Evolutionary conservation across 2,329 filamentous ascomycete species (phyloP).

Genomic region (Ascochyta viciae-villosae): DNA sequence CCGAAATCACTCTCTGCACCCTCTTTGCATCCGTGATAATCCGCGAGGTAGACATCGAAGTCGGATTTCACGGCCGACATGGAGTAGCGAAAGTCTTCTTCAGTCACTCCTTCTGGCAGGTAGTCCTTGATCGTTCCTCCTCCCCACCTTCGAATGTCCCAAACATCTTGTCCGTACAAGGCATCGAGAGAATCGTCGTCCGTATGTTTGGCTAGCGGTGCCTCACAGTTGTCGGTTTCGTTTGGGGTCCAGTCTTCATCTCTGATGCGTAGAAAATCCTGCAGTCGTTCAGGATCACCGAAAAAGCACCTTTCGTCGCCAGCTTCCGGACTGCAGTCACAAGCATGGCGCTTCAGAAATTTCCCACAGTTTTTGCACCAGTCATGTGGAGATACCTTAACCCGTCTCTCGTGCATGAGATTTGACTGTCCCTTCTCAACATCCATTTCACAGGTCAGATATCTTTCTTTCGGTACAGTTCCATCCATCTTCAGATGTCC

Average conservation of each 20-base stretch:
- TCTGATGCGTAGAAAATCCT: not conserved
- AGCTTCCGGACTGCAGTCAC: not conserved
- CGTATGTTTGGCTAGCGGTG: too few relatives aligned
- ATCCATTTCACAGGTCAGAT: not conserved
- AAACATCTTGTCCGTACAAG: not conserved
- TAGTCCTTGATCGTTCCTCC: not conserved
- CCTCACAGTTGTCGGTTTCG: too few relatives aligned
- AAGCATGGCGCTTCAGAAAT: not conserved
- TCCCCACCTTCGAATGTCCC: not conserved
- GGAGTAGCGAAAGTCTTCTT: not conserved
- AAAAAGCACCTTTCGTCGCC: not conserved
- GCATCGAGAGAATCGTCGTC: not conserved
- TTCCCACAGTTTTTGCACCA: not conserved
- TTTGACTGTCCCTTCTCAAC: not conserved
- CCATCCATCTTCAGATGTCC: not conserved
- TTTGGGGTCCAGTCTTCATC: too few relatives aligned
- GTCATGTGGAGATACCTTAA: not conserved
- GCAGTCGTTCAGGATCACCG: not conserved
- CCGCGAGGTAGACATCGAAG: too few relatives aligned
- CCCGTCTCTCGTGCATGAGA: not conserved
- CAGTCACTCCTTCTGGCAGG: not conserved
- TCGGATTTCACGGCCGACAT: not conserved
- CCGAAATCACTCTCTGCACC: not conserved
- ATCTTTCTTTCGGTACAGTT: not conserved
- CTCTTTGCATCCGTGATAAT: too few relatives aligned